Evolutionary conservation across 2,329 filamentous ascomycete genomes (phyloP).

Genomic region (Pezizomycotina sp.): DNA sequence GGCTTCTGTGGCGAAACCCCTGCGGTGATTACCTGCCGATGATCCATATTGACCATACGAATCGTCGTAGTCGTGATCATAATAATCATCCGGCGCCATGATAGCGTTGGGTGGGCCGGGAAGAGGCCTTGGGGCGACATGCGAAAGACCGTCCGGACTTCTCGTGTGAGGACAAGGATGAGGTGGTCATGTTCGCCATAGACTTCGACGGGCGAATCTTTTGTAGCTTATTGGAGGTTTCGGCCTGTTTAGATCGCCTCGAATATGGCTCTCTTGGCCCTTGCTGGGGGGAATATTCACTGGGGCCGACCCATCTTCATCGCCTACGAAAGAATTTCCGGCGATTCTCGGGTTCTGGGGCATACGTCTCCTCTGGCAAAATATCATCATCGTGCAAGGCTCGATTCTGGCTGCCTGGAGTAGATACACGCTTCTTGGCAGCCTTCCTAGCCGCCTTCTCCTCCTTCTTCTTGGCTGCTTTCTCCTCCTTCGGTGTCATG

Average conservation of each 20-base stretch:
- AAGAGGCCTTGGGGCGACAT: no score
- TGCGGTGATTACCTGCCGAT: slow-evolving; percentile 3
- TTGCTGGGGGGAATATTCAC: background rate
- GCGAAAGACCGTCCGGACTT: no score
- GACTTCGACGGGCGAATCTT: no score
- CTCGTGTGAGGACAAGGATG: no score
- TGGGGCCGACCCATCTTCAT: no score
- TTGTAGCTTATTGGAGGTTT: slow-evolving; percentile 10
- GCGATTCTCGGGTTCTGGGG: slow-evolving; percentile 23
- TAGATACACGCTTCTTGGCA: slow-evolving; percentile 20
- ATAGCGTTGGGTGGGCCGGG: slow-evolving; percentile 18
- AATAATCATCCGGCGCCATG: slow-evolving; percentile 16
- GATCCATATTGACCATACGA: slow-evolving; percentile 1
- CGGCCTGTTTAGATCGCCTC: slow-evolving; percentile 1
- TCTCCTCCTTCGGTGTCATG: slow-evolving; percentile 18
- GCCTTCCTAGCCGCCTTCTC: slow-evolving; percentile 21
- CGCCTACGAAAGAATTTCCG: slow-evolving; percentile 9
- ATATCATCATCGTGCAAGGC: slow-evolving; percentile 23
- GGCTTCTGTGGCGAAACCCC: slow-evolving; percentile 8
- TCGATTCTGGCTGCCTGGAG: slow-evolving; percentile 20
- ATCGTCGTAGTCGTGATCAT: slow-evolving; percentile 8
- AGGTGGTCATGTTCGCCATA: no score
- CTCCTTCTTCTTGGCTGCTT: slow-evolving; percentile 12
- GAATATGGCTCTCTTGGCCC: background rate
- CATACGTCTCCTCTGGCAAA: slow-evolving; percentile 22